phyloP scores from a whole-genome alignment of 768 basidiomycete genomes.

The Solioccasus polychromus region DNA sequence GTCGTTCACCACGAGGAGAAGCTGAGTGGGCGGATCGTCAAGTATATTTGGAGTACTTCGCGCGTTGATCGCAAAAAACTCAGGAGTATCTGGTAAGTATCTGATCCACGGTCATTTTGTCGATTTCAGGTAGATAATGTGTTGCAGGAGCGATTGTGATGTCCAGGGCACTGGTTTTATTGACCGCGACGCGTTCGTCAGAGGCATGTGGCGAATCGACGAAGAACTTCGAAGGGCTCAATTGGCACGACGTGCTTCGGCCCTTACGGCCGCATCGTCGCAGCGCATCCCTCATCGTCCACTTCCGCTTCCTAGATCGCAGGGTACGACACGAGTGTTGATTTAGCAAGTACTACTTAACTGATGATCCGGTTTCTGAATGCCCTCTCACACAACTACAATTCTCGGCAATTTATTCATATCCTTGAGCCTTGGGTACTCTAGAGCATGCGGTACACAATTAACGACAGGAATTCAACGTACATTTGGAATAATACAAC shows the following conservation, averaged over 20 bases:
- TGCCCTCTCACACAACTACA: slow-evolving; percentile 12
- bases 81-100: slow-evolving; percentile 62
- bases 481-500: slow-evolving; percentile 2
- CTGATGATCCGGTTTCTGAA: slow-evolving; percentile 18
- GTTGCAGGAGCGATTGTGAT: slow-evolving; percentile 69
- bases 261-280: slow-evolving; percentile 32
- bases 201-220: slow-evolving; percentile 86
- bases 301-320: slow-evolving; percentile 19
- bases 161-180: slow-evolving; percentile 51
- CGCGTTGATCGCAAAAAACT: slow-evolving; percentile 51
- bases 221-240: slow-evolving; percentile 72
- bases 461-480: background rate
- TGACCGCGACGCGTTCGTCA: slow-evolving; percentile 62
- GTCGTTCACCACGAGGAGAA: slow-evolving; percentile 44
- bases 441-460: slow-evolving; percentile 1
- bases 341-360: background rate
- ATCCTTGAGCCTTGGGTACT: slow-evolving; percentile 1
- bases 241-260: slow-evolving; percentile 30
- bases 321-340: slow-evolving; percentile 10
- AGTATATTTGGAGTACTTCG: slow-evolving; percentile 61
- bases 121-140: background rate
- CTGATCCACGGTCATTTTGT: background rate
- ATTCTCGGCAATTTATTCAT: slow-evolving; percentile 13
- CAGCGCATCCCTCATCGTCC: slow-evolving; percentile 35
- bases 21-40: slow-evolving; percentile 56